Evolutionary conservation across 2,329 filamentous ascomycete species (phyloP).

Genomic region (Sclerotinia trifoliorum): DNA sequence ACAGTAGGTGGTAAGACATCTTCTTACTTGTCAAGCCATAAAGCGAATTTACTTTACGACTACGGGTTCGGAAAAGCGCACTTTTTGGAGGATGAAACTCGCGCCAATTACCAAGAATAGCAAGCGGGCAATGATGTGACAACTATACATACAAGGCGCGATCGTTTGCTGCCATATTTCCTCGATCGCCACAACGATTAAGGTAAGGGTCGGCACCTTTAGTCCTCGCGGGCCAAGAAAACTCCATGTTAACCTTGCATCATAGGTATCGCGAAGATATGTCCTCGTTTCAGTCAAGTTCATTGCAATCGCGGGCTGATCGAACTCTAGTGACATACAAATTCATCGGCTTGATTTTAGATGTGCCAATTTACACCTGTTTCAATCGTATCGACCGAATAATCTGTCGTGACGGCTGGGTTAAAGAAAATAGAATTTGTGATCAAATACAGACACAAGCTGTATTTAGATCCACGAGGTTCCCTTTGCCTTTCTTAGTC

Average conservation of each 20-base stretch:
- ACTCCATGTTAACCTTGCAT: background rate
- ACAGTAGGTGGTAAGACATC: background rate
- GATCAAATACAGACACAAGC: background rate
- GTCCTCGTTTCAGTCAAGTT: background rate
- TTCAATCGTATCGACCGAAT: background rate
- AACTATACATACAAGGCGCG: background rate
- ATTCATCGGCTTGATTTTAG: background rate
- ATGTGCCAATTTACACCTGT: background rate
- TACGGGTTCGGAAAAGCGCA: background rate
- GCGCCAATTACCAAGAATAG: slow-evolving; percentile 1
- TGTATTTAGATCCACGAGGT: background rate
- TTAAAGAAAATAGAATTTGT: background rate
- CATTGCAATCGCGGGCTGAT: background rate
- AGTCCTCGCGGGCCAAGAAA: background rate
- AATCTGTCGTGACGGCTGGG: too few relatives aligned
- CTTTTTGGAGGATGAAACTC: background rate
- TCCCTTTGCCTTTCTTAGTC: background rate
- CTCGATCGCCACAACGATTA: background rate
- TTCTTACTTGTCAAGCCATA: background rate
- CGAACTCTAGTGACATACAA: background rate
- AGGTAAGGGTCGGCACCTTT: background rate
- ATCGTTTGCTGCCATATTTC: background rate
- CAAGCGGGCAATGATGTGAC: background rate
- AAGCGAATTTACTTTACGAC: background rate
- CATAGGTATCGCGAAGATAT: background rate